Evolutionary conservation across 257 asterid genomes (phyloP).

Genomic region (Solanum gracilifrons): DNA sequence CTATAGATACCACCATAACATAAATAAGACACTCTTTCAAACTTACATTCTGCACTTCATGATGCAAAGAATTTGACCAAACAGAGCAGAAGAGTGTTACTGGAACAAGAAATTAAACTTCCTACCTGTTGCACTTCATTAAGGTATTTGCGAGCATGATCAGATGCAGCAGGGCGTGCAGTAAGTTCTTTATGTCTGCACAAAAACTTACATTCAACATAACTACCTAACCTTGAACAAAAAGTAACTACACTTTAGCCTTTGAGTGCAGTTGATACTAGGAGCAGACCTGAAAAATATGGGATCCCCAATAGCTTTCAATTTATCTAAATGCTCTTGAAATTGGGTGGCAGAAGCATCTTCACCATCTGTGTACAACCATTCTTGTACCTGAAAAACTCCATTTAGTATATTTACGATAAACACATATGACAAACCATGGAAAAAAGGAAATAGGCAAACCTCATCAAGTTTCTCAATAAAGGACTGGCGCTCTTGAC

Average conservation of each 20-base stretch:
- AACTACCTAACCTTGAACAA: neutral
- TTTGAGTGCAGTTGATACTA: constrained; percentile 3
- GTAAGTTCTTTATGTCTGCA: constrained; percentile 70
- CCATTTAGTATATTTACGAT: neutral
- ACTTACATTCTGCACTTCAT: neutral
- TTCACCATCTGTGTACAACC: constrained; percentile 99
- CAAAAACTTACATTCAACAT: neutral
- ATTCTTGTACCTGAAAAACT: constrained; percentile 72
- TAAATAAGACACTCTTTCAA: neutral
- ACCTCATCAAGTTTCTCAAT: constrained; percentile 90
- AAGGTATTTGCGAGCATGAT: constrained; percentile 58
- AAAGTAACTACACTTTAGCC: neutral
- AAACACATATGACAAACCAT: neutral
- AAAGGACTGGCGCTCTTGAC: constrained; percentile 71
- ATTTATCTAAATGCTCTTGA: constrained; percentile 60
- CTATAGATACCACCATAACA: neutral
- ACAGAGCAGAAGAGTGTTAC: neutral
- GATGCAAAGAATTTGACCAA: neutral
- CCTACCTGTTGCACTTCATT: constrained; percentile 63
- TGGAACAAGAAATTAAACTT: neutral
- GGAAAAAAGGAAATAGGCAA: constrained; percentile 14
- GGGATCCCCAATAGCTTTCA: constrained; percentile 91
- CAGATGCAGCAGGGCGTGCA: constrained; percentile 86
- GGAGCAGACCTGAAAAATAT: constrained; percentile 69
- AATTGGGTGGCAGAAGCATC: constrained; percentile 93